Conservation (phyloP, 1,284 basidiomycete species). For the Abortiporus biennis region DNA sequence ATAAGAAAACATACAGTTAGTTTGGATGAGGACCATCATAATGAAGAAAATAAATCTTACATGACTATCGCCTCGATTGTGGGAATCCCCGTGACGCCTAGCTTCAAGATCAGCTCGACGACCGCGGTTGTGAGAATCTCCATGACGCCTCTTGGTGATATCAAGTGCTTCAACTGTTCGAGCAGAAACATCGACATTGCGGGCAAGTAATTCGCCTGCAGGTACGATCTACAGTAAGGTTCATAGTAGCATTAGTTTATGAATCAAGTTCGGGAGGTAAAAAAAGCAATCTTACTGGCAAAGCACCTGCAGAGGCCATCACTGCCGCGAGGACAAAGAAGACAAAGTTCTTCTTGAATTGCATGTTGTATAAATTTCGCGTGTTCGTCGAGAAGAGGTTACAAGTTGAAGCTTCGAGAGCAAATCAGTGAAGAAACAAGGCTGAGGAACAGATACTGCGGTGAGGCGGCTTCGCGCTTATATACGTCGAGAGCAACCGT, state of each 20-base stretch:
- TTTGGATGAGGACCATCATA: too few species aligned
- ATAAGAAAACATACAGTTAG: too few species aligned
- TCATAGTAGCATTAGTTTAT: too few species aligned
- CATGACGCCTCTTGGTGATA: slow-evolving; percentile 20
- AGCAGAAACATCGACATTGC: slow-evolving; percentile 12
- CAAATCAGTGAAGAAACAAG: not conserved
- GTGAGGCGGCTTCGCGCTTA: too few species aligned
- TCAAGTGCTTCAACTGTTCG: too few species aligned
- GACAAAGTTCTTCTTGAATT: slow-evolving; percentile 30
- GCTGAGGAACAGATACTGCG: not conserved
- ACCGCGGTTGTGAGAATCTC: slow-evolving; percentile 12
- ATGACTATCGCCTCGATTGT: too few species aligned
- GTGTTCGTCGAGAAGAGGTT: not conserved
- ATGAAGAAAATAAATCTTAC: too few species aligned
- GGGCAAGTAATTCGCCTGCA: slow-evolving; percentile 10
- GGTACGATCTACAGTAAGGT: too few species aligned
- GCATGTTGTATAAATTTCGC: slow-evolving; percentile 15
- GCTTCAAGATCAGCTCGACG: too few species aligned
- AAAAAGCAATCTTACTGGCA: slow-evolving; percentile 30
- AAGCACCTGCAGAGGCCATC: slow-evolving; percentile 22
- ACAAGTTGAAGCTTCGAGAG: not conserved
- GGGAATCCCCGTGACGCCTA: too few species aligned
- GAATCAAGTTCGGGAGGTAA: too few species aligned
- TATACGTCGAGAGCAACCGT: too few species aligned
- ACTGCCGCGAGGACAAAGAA: slow-evolving; percentile 28